A percentile compares a stretch with the other conserved stretches of the same genome.
These are phyloP conservation scores for Colletotrichum caudatum DNA, from an alignment of 2,329 filamentous ascomycete species.

Conservation along the genomic window DNA sequence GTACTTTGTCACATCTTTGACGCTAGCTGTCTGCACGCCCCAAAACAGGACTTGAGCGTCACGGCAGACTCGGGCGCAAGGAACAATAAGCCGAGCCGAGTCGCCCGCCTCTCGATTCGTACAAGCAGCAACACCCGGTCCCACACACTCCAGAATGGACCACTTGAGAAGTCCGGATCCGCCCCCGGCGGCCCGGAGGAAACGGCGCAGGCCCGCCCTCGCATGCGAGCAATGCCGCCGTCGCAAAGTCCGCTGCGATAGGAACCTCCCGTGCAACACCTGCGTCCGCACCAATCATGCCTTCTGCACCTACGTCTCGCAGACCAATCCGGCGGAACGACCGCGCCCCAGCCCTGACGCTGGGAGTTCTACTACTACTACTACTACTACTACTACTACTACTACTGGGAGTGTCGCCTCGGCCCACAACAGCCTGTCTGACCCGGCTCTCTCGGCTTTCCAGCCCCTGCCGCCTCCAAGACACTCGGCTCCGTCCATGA, in stretches of 20 bases:
- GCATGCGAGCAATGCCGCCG: conserved; percentile 69
- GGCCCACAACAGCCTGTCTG: neutral
- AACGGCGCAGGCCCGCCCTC: conserved; percentile 55
- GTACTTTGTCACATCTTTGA: neutral
- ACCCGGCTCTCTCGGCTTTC: conserved; percentile 4
- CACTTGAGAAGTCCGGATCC: conserved; percentile 1
- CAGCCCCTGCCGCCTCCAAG: neutral
- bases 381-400: too few species aligned
- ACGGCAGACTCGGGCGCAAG: neutral
- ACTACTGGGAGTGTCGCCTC: neutral
- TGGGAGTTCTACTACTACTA: neutral
- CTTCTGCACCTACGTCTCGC: conserved; percentile 64
- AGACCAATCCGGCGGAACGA: conserved; percentile 44
- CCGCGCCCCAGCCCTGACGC: conserved; percentile 2
- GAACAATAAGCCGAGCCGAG: conserved; percentile 38
- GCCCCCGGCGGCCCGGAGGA: conserved; percentile 47
- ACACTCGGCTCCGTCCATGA: neutral
- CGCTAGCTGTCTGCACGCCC: neutral
- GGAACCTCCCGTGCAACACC: conserved; percentile 68
- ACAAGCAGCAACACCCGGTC: neutral
- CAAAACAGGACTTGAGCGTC: neutral
- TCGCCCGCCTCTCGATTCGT: neutral
- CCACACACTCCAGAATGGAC: neutral
- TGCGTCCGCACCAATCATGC: conserved; percentile 68
- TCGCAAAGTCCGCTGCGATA: conserved; percentile 73